Base-by-base conservation (phyloP, 1,139 yeast species). In the Magnusiomyces tetraspermus region DNA sequence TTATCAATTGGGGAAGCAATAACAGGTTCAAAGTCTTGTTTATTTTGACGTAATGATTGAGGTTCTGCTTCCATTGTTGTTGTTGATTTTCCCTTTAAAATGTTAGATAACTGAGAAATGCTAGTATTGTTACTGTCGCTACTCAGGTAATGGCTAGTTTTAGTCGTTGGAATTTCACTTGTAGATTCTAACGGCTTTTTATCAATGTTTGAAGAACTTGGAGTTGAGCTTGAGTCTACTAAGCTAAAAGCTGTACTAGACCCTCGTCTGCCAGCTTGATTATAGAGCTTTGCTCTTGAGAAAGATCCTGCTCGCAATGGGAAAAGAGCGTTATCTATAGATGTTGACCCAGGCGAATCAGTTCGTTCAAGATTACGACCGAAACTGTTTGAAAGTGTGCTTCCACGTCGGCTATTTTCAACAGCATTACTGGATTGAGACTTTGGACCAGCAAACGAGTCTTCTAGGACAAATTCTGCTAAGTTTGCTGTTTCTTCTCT, bases 401-500 rank as follows among this genome's bases (percentile, higher is more conserved):
- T n/a, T n/a, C n/a, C n/a, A n/a, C n/a, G n/a, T n/a, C n/a, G n/a
- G n/a, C n/a, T n/a, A n/a, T n/a, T n/a, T n/a, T n/a, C n/a, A n/a
- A n/a, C n/a, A n/a, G n/a, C 45, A 23, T 41, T 24, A 4, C 22
- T 30, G 17, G 17, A 13, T 10, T 8, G 38, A 13, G 10, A 13
- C n/a, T 33, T 17, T 4, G 38, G n/a, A 33, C 19, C 41, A n/a
- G 11, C 48, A 45, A 46, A 23, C 8, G 33, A 15, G 42, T 46
- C 49, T 33, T 46, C 49, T 5, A 46, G 31, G n/a, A 36, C 49
- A 19, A 46, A 19, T 46, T 46, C 49, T 5, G 49, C 49, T 30
- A 46, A 22, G 22, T 22, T 33, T n/a, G 49, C 49, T 6, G 49
- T 46, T 36, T 46, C 49, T 36, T 46, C 49, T 21, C 49, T 41